Percentiles rank a stretch among this genome's conserved stretches.
Conservation (phyloP, 495 filamentous ascomycete species). For the Tuber calosporum region DNA sequence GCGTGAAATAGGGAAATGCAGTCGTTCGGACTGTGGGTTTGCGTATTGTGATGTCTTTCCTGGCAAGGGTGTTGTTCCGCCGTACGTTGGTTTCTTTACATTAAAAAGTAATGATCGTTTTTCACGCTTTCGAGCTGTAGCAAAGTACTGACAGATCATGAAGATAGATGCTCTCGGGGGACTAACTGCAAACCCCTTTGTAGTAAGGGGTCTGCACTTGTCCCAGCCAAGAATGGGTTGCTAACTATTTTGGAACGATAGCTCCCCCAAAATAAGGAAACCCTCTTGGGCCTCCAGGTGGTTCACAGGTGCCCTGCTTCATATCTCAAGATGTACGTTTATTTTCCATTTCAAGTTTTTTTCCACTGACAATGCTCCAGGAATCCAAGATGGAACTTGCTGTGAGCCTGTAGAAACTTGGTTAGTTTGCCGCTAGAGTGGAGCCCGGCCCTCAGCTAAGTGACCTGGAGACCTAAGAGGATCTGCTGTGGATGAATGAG, state of each 20-base stretch:
- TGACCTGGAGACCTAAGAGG: not conserved
- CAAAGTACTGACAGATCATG: conserved; percentile 7
- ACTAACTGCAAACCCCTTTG: conserved; percentile 13
- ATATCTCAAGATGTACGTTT: not conserved
- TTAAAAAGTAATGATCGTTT: conserved; percentile 18
- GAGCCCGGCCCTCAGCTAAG: not conserved
- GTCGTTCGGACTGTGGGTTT: conserved; percentile 9
- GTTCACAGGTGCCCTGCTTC: not conserved
- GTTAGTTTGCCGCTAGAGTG: not conserved
- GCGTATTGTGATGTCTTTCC: conserved; percentile 6
- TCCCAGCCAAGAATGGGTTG: not conserved
- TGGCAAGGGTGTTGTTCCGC: not conserved
- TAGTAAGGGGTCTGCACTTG: not conserved
- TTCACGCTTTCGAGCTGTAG: not conserved
- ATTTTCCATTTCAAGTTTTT: not conserved
- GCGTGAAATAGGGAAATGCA: conserved; percentile 17
- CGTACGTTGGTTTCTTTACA: conserved; percentile 13
- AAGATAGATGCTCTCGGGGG: conserved; percentile 11
- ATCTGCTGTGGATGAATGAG: not conserved
- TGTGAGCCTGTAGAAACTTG: not conserved
- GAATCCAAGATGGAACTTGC: conserved; percentile 1
- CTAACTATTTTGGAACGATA: not conserved
- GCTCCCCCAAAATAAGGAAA: not conserved
- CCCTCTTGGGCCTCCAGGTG: not conserved
- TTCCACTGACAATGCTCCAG: not conserved